Evolutionary conservation across 75 land plant genomes (phyloP).

Genomic region (Ceratopteris richardii): DNA sequence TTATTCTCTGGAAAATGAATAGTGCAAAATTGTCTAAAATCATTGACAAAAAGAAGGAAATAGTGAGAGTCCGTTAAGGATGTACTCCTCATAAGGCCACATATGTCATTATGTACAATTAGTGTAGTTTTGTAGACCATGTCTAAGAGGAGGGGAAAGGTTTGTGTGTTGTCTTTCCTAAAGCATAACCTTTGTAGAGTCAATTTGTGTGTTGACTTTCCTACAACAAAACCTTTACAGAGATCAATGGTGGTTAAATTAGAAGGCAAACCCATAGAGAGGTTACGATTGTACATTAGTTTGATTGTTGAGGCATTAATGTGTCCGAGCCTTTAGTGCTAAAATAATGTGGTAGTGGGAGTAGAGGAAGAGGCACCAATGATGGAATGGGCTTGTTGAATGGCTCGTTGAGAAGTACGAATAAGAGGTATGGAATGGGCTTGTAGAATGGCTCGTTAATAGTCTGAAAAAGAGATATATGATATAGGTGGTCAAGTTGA

Average conservation of each 20-base stretch:
- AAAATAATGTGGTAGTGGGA: neutral
- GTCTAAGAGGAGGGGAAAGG: neutral
- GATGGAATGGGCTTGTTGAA: too few species aligned
- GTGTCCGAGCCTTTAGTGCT: conserved; percentile 1
- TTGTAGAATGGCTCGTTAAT: neutral
- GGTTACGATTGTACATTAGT: neutral
- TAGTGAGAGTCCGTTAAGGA: conserved; percentile 1
- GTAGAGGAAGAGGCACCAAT: neutral
- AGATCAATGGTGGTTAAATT: neutral
- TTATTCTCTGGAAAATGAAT: conserved; percentile 3
- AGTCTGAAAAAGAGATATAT: neutral
- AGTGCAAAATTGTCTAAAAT: neutral
- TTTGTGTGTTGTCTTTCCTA: neutral
- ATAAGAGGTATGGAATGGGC: too few species aligned
- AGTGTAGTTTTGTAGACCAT: neutral
- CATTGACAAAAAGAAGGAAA: conserved; percentile 13
- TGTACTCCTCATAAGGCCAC: conserved; percentile 12
- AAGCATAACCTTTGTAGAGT: too few species aligned
- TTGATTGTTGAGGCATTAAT: neutral
- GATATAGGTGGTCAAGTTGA: neutral
- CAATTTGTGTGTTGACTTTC: too few species aligned
- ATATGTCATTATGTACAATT: conserved; percentile 11
- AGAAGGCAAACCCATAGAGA: neutral
- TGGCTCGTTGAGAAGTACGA: too few species aligned
- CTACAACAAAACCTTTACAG: conserved; percentile 1